phyloP scores from a whole-genome alignment of 257 asterid species.

The Solanum chilense region DNA sequence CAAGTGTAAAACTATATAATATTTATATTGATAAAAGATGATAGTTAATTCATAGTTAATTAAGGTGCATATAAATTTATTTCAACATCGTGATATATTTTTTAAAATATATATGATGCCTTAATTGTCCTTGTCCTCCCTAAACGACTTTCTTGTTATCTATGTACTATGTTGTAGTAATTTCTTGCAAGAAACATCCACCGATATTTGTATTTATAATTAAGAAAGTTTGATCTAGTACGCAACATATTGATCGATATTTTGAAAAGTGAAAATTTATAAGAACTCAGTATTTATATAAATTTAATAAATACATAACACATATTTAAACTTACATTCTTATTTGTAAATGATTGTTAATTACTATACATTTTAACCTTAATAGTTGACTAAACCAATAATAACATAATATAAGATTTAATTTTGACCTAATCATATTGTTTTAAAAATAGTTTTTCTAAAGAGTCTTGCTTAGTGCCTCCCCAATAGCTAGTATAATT shows the following conservation, averaged over 20 bases:
- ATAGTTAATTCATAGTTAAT: too few species aligned
- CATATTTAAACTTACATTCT: neutral
- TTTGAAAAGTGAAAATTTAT: neutral
- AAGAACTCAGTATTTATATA: fast-evolving
- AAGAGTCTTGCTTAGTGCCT: too few species aligned
- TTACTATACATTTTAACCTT: neutral
- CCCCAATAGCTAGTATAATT: neutral
- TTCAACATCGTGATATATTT: too few species aligned
- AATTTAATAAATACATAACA: neutral
- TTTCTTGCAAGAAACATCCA: neutral
- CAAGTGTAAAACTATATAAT: neutral
- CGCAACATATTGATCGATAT: fast-evolving
- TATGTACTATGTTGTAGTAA: neutral
- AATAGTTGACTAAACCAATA: neutral
- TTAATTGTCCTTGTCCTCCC: neutral
- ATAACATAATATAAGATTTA: neutral
- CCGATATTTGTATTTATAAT: too few species aligned
- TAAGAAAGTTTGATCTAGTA: neutral
- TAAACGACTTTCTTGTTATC: neutral
- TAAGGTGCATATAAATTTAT: too few species aligned
- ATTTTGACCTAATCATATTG: neutral
- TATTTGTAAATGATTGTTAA: neutral
- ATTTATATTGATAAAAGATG: neutral
- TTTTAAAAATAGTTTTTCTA: neutral
- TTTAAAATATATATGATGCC: neutral